A percentile compares a stretch with the other conserved stretches of the same genome.
Evolutionary conservation across 768 basidiomycete genomes (phyloP).

Genomic region (Rossbeevera mucosa): DNA sequence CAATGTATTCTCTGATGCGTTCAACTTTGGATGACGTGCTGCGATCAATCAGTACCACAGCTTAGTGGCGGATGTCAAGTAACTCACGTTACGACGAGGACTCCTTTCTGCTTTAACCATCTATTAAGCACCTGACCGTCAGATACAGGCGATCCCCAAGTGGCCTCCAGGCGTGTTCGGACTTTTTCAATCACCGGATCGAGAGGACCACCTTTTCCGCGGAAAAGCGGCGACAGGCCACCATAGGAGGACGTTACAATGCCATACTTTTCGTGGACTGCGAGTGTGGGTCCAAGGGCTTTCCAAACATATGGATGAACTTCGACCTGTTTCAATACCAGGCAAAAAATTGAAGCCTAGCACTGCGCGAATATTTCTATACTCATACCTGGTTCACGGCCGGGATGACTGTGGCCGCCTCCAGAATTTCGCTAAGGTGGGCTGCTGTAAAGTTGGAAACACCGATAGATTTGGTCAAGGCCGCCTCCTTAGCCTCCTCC

Average conservation of each 20-base stretch:
- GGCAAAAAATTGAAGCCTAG: not conserved
- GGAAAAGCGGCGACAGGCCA: slow-evolving; percentile 37
- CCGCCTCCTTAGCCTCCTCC: slow-evolving; percentile 49
- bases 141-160: slow-evolving; percentile 25
- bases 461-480: slow-evolving; percentile 41
- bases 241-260: slow-evolving; percentile 40
- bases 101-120: slow-evolving; percentile 28
- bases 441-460: slow-evolving; percentile 53
- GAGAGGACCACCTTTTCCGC: slow-evolving; percentile 35
- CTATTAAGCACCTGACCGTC: slow-evolving; percentile 27
- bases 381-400: slow-evolving; percentile 49
- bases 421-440: slow-evolving; percentile 41
- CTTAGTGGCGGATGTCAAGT: not conserved
- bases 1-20: slow-evolving; percentile 33
- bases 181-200: slow-evolving; percentile 35
- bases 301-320: slow-evolving; percentile 51
- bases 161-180: slow-evolving; percentile 25
- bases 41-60: not conserved
- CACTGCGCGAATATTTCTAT: not conserved
- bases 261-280: slow-evolving; percentile 31
- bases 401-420: slow-evolving; percentile 41
- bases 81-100: slow-evolving; percentile 31
- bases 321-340: slow-evolving; percentile 37
- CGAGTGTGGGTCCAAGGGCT: slow-evolving; percentile 34
- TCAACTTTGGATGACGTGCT: slow-evolving; percentile 34